phyloP scores from a whole-genome alignment of 805 yeast genomes.

The Blastobotrys chiropterorum region DNA sequence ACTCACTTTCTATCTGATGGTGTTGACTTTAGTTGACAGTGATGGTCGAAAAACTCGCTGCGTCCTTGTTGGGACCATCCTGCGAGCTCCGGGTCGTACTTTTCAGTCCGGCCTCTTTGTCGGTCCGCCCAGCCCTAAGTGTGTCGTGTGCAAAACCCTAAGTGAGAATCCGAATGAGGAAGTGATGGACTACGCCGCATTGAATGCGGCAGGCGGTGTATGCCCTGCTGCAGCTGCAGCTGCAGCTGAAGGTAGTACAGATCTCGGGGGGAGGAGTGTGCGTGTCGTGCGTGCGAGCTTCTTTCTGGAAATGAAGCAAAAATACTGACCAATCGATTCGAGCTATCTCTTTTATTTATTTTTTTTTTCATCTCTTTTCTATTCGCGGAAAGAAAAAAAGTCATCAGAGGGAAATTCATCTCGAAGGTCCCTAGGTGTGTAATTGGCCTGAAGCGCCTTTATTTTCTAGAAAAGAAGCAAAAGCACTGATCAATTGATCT shows the following conservation, averaged over 20 bases:
- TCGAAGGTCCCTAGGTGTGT: neutral
- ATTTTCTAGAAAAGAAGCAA: neutral
- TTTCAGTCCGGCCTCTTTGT: neutral
- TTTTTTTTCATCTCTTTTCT: neutral
- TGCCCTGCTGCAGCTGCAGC: too few relatives aligned
- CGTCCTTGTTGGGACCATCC: neutral
- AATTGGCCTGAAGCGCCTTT: too few relatives aligned
- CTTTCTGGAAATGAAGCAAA: too few relatives aligned
- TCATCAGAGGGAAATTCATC: too few relatives aligned
- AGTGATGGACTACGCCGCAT: too few relatives aligned
- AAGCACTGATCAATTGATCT: too few relatives aligned
- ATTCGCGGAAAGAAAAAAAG: neutral
- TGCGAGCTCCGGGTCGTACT: neutral
- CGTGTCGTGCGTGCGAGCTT: too few relatives aligned
- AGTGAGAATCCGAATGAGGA: neutral
- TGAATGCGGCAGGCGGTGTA: neutral
- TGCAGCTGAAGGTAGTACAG: too few relatives aligned
- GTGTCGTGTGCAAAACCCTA: neutral
- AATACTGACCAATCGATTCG: too few relatives aligned
- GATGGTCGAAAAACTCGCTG: constrained; percentile 1
- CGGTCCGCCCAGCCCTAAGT: too few relatives aligned
- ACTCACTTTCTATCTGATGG: constrained; percentile 1
- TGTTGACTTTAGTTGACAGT: constrained; percentile 1
- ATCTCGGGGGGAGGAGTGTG: too few relatives aligned
- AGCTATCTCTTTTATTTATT: neutral